Evolutionary conservation across 129 eudicot genomes (phyloP), one percentile per base, ranked within the genome.

Genomic region (Apium graveolens): DNA sequence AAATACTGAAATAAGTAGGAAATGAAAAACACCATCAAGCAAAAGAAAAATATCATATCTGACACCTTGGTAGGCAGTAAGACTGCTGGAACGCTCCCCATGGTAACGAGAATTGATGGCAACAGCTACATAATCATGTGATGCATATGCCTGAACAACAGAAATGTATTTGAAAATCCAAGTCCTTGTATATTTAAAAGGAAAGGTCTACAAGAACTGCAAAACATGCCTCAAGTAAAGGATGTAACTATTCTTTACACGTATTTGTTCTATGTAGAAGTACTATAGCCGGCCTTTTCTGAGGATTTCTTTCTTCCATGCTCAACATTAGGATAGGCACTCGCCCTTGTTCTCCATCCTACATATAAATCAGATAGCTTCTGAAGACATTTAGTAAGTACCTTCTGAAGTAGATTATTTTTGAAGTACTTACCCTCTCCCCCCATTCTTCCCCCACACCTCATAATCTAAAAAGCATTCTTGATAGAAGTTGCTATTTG

Each of bases 31-130:
- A 26, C 43, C 66, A 21, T 55, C 2, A 21, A 48, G 55, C 8
- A 48, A 48, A 2, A 73, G 78, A 38, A 76, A 46, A 46, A 11
- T 2, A 46, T 46, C 51, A 46, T 4, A 46, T 13, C 88, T 31
- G 13, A 92, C 99, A 76, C 92, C 99, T 80, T 75, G 80, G 84
- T 96, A 92, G 27, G 99, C 89, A 49, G 99, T 92, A 34, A 43
- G 48, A 86, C 35, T 96, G 80, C 83, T 86, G 20, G 97, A 97
- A 77, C 99, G 97, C 83, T 96, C 99, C 68, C 99, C 99, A 86
- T 96, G 99, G 86, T 96, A 96, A 73, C 97, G 97, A 75, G 97
- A 96, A 87, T 96, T 97, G 75, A 92, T 84, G 45, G 97, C 95
- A 72, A 90, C 84, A 66, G 97, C 85, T 73, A 96, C 78, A 82